Conservation (phyloP, 306 rosid genomes). For the Castanea crenata region DNA sequence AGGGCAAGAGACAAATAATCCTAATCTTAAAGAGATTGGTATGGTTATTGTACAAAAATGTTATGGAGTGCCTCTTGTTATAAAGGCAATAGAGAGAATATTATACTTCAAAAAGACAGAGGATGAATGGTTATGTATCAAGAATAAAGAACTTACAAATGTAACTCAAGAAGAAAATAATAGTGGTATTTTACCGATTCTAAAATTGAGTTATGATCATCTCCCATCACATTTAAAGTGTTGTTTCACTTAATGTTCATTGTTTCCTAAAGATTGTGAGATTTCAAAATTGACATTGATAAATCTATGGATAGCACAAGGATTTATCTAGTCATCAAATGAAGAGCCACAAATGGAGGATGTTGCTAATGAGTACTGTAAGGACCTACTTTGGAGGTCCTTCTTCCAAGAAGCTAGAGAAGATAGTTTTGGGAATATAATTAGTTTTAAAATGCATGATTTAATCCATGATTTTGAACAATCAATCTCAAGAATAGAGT, state of each 20-base stretch:
- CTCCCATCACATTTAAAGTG: background rate
- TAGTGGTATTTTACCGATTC: background rate
- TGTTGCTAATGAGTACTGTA: too few species aligned
- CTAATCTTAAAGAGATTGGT: background rate
- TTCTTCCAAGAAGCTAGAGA: too few species aligned
- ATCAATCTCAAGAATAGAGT: too few species aligned
- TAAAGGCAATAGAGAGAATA: background rate
- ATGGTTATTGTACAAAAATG: background rate
- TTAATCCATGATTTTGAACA: too few species aligned
- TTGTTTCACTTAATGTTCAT: background rate
- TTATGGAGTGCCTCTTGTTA: background rate
- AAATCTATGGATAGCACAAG: too few species aligned
- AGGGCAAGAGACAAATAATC: background rate
- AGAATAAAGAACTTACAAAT: too few species aligned
- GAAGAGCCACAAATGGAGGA: too few species aligned
- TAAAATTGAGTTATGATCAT: background rate
- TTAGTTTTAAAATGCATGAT: too few species aligned
- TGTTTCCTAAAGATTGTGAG: slow-evolving; percentile 7
- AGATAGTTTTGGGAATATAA: too few species aligned
- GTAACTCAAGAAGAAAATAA: background rate
- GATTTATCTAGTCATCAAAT: too few species aligned
- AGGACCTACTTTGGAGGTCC: too few species aligned
- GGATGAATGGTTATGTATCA: background rate
- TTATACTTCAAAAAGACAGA: background rate
- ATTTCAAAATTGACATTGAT: background rate